phyloP scores from a whole-genome alignment of 805 yeast genomes.

The Candida insectorum region DNA sequence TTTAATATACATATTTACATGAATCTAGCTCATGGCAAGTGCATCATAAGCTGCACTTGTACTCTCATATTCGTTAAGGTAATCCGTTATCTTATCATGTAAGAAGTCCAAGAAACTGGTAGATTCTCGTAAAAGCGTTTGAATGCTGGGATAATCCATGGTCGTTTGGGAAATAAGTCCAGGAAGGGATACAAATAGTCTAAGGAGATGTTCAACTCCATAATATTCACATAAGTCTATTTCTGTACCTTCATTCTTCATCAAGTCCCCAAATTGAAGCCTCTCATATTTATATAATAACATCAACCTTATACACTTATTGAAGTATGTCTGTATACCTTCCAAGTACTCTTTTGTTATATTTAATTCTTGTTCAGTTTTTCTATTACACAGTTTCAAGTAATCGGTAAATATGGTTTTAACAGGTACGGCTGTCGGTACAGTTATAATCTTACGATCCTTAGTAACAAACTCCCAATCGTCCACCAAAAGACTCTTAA shows the following conservation, averaged over 20 bases:
- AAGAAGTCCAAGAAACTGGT: slow-evolving; percentile 55
- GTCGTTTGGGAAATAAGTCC: slow-evolving; percentile 74
- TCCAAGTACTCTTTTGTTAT: slow-evolving; percentile 63
- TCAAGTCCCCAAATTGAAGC: slow-evolving; percentile 59
- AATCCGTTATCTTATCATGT: slow-evolving; percentile 35
- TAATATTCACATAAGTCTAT: slow-evolving; percentile 44
- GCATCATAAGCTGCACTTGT: slow-evolving; percentile 40
- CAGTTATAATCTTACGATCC: slow-evolving; percentile 61
- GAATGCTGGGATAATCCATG: slow-evolving; percentile 74
- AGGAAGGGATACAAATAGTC: slow-evolving; percentile 77
- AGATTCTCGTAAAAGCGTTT: slow-evolving; percentile 50
- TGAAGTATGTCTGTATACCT: slow-evolving; percentile 73
- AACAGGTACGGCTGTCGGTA: slow-evolving; percentile 61
- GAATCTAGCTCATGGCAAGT: slow-evolving; percentile 20
- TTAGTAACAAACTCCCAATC: slow-evolving; percentile 94
- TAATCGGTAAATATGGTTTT: slow-evolving; percentile 54
- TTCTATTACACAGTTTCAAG: slow-evolving; percentile 13
- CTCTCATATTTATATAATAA: slow-evolving; percentile 75
- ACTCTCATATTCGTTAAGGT: slow-evolving; percentile 34
- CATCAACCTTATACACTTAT: slow-evolving; percentile 64
- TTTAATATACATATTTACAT: slow-evolving; percentile 4
- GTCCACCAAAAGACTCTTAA: slow-evolving; percentile 74
- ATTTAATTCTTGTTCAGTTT: slow-evolving; percentile 13
- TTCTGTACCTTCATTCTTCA: slow-evolving; percentile 22
- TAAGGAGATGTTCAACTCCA: slow-evolving; percentile 77